phyloP scores from a whole-genome alignment of 305 asterid species.

The Fraxinus paxiana region DNA sequence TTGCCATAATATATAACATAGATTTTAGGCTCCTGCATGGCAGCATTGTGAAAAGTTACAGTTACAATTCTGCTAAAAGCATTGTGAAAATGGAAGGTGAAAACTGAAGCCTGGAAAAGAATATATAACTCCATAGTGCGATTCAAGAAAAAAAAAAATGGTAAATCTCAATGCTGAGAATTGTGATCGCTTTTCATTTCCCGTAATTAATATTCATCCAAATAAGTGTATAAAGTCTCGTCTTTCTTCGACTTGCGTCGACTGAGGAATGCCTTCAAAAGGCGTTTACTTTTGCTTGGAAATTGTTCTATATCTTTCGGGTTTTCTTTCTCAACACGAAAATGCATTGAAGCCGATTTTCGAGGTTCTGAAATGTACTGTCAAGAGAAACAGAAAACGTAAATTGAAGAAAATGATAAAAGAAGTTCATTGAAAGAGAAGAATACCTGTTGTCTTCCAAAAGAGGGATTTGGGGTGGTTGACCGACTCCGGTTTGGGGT shows the following conservation, averaged over 20 bases:
- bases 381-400: background rate
- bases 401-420: background rate
- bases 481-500: constrained; percentile 64
- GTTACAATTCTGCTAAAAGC: background rate
- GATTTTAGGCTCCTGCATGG: background rate
- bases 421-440: background rate
- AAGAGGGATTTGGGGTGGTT: constrained; percentile 58
- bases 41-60: background rate
- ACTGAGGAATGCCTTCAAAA: constrained; percentile 74
- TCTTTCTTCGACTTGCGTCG: constrained; percentile 91
- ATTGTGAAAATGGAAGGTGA: background rate
- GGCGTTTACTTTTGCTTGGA: constrained; percentile 83
- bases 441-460: constrained; percentile 53
- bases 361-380: constrained; percentile 73
- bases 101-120: constrained; percentile 7
- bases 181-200: background rate
- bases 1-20: background rate
- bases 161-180: background rate
- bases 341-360: constrained; percentile 68
- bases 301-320: constrained; percentile 49
- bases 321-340: constrained; percentile 52
- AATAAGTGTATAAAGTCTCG: constrained; percentile 66
- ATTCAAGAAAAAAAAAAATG: background rate
- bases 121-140: constrained; percentile 21
- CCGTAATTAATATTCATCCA: constrained; percentile 66